Conservation (phyloP, 2,329 filamentous ascomycete genomes). For the Lasiodiplodia citricola region DNA sequence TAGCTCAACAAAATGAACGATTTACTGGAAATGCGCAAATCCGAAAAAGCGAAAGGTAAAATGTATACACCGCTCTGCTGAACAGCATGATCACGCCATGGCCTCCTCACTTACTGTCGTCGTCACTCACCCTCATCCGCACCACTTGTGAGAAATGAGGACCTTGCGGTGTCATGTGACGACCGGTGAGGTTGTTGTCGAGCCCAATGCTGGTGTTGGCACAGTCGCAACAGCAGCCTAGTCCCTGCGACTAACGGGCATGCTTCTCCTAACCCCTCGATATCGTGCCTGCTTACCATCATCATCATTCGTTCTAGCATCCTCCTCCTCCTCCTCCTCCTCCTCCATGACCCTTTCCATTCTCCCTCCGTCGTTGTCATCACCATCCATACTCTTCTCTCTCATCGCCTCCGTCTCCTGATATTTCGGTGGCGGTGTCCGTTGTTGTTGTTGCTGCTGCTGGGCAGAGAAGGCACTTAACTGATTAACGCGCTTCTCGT, state of each 20-base stretch:
- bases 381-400: neutral
- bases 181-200: neutral
- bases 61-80: neutral
- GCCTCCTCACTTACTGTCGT: neutral
- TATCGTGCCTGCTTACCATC: neutral
- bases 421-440: neutral
- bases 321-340: neutral
- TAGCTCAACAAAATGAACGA: neutral
- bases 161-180: neutral
- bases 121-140: neutral
- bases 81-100: neutral
- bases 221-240: neutral
- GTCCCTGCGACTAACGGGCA: slow-evolving; percentile 2
- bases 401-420: neutral
- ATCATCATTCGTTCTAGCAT: neutral
- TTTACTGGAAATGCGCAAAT: neutral
- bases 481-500: slow-evolving; percentile 19
- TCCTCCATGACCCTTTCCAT: neutral
- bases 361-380: neutral
- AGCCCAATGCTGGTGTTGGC: neutral
- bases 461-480: neutral
- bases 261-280: neutral
- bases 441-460: neutral
- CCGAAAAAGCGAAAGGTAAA: neutral
- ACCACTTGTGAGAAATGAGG: neutral